Percentiles rank a stretch among this genome's conserved stretches.
Conservation (phyloP, 2,329 filamentous ascomycete genomes). For the Ophiostoma pallidulum region DNA sequence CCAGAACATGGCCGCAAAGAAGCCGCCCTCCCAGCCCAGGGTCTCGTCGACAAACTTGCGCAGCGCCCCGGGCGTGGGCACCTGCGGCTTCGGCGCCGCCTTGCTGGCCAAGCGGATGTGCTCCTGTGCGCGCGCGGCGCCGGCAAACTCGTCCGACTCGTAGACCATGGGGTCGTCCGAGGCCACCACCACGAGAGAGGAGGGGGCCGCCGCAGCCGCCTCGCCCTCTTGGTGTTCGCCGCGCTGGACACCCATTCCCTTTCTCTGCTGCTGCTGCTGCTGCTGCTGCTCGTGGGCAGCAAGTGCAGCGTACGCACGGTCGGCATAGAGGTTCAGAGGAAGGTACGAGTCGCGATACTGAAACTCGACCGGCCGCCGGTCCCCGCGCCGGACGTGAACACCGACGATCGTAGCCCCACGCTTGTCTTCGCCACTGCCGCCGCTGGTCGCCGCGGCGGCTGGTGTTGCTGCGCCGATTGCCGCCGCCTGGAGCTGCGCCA, state of each 20-base stretch:
- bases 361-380: conserved; percentile 65
- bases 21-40: conserved; percentile 82
- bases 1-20: conserved; percentile 75
- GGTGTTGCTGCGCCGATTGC: too few species aligned
- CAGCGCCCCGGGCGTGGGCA: conserved; percentile 30
- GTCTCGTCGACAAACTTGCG: conserved; percentile 63
- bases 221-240: too few species aligned
- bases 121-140: conserved; percentile 55
- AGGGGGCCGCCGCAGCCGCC: too few species aligned
- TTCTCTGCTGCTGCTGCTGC: not conserved
- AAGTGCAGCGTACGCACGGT: conserved; percentile 48
- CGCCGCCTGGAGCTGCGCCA: conserved; percentile 43
- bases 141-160: conserved; percentile 51
- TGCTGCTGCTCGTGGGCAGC: conserved; percentile 30
- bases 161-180: conserved; percentile 76
- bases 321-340: conserved; percentile 58
- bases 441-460: too few species aligned
- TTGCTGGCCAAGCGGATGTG: conserved; percentile 68
- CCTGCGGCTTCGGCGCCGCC: conserved; percentile 24
- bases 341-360: conserved; percentile 73
- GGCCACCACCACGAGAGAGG: conserved; percentile 52
- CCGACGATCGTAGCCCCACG: conserved; percentile 53
- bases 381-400: conserved; percentile 71
- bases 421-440: conserved; percentile 25
- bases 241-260: not conserved